A percentile compares a stretch with the other conserved stretches of the same genome.
phyloP scores from a whole-genome alignment of 73 alveolate genomes.

The Paramecium octaurelia region DNA sequence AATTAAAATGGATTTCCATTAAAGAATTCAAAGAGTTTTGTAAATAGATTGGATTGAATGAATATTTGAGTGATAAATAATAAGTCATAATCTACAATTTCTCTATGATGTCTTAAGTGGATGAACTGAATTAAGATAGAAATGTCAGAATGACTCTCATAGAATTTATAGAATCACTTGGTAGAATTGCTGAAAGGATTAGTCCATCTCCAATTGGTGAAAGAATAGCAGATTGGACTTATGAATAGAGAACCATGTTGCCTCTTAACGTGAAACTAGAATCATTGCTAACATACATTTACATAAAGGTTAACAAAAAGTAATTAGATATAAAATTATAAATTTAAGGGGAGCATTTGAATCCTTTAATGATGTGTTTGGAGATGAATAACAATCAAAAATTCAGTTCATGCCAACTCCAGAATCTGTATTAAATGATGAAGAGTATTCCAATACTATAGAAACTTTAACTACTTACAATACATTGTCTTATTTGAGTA shows the following conservation, averaged over 20 bases:
- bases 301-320: neutral
- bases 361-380: constrained; percentile 1
- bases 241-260: neutral
- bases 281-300: constrained; percentile 19
- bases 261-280: constrained; percentile 58
- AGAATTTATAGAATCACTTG: constrained; percentile 81
- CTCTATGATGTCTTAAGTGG: constrained; percentile 82
- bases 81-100: constrained; percentile 71
- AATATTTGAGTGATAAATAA: constrained; percentile 75
- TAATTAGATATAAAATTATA: neutral
- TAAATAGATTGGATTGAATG: constrained; percentile 70
- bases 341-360: neutral
- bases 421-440: neutral
- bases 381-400: neutral
- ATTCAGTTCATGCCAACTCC: neutral
- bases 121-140: constrained; percentile 77
- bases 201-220: constrained; percentile 60
- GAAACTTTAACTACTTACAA: neutral
- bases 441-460: neutral
- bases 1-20: constrained; percentile 65
- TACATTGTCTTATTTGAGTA: neutral
- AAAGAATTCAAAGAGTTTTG: constrained; percentile 77
- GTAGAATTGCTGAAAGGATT: constrained; percentile 73
- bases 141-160: constrained; percentile 73
- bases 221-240: neutral